phyloP scores from a whole-genome alignment of 768 basidiomycete species.

The Suillus sp. region DNA sequence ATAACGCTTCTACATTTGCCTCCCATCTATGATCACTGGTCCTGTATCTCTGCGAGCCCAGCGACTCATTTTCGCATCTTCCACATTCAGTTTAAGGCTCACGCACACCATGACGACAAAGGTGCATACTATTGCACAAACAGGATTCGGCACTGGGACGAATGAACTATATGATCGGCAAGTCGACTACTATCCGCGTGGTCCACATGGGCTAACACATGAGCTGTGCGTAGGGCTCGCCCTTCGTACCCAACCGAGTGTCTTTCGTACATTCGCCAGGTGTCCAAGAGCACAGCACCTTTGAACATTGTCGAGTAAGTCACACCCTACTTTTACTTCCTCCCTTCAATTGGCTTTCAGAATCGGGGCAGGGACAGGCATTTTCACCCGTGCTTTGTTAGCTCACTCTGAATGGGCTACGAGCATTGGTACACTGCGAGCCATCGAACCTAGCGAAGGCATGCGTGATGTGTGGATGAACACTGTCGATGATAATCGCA shows the following conservation, averaged over 20 bases:
- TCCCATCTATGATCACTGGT: constrained; percentile 2
- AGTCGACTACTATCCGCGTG: constrained; percentile 8
- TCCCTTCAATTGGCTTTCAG: constrained; percentile 40
- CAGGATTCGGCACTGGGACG: constrained; percentile 78
- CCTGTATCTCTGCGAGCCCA: constrained; percentile 1
- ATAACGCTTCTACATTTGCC: neutral
- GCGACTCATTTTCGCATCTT: neutral
- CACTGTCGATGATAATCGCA: constrained; percentile 54
- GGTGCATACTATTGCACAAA: constrained; percentile 68
- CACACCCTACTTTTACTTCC: neutral
- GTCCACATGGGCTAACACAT: neutral
- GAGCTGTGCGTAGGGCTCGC: constrained; percentile 53
- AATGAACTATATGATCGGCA: constrained; percentile 83
- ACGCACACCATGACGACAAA: constrained; percentile 31
- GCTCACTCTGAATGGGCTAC: constrained; percentile 58
- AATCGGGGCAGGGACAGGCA: constrained; percentile 83
- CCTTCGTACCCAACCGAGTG: constrained; percentile 78
- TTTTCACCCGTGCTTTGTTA: constrained; percentile 84
- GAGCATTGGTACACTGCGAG: constrained; percentile 55
- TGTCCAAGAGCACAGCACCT: constrained; percentile 39
- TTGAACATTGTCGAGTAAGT: constrained; percentile 74
- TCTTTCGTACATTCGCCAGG: constrained; percentile 58
- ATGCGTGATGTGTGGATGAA: constrained; percentile 77
- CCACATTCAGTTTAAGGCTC: neutral
- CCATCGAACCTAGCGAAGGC: constrained; percentile 83